Evolutionary conservation across 495 filamentous ascomycete genomes (phyloP).

Genomic region (Penicillium egyptiacum): DNA sequence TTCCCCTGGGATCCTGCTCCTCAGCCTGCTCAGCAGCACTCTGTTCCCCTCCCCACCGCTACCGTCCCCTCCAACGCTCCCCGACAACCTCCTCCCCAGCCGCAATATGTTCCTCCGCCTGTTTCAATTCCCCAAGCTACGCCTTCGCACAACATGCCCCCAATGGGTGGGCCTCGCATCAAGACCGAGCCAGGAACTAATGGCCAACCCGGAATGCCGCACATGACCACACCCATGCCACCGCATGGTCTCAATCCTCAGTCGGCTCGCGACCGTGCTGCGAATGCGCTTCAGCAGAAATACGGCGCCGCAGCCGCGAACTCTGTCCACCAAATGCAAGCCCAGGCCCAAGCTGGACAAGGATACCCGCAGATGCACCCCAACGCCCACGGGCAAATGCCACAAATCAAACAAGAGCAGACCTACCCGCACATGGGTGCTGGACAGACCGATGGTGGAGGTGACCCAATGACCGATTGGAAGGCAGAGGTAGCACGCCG

Average conservation of each 20-base stretch:
- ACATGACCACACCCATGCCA: constrained; percentile 40
- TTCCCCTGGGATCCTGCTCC: constrained; percentile 94
- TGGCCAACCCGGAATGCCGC: constrained; percentile 44
- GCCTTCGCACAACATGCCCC: constrained; percentile 15
- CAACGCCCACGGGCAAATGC: constrained; percentile 46
- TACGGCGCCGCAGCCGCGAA: constrained; percentile 70
- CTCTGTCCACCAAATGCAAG: constrained; percentile 66
- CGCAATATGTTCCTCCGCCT: constrained; percentile 35
- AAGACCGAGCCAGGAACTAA: constrained; percentile 73
- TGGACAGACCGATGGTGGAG: constrained; percentile 73
- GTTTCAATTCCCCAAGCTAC: constrained; percentile 36
- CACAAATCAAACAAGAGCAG: constrained; percentile 50
- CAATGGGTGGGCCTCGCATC: constrained; percentile 54
- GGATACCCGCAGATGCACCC: constrained; percentile 45
- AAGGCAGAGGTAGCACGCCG: constrained; percentile 57
- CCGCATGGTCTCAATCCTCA: constrained; percentile 41
- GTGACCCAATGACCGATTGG: constrained; percentile 49
- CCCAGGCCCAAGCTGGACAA: constrained; percentile 45
- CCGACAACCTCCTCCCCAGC: constrained; percentile 35
- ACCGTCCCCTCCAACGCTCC: constrained; percentile 64
- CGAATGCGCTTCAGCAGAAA: constrained; percentile 63
- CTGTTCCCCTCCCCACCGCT: constrained; percentile 43
- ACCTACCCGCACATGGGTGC: constrained; percentile 46
- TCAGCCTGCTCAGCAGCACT: constrained; percentile 42
- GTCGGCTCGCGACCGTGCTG: constrained; percentile 65